These are phyloP conservation scores for Holtermannia corniformis DNA, from an alignment of 768 basidiomycete species.

Conservation along the genomic window DNA sequence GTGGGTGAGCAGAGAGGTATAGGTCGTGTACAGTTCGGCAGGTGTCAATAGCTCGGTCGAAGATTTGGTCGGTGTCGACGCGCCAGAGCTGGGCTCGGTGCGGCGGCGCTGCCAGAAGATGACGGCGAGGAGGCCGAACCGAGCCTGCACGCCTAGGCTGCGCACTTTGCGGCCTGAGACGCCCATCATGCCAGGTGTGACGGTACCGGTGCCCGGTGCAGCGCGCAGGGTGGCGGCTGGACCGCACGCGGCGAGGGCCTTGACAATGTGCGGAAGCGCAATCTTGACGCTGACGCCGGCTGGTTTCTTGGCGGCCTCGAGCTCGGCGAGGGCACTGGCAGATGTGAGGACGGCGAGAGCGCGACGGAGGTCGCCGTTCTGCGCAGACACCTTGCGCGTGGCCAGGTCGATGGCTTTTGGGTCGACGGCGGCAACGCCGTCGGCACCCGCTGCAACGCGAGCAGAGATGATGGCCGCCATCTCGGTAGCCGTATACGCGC, in stretches of 20 bases:
- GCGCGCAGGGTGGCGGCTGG: constrained; percentile 33
- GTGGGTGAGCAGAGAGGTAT: constrained; percentile 35
- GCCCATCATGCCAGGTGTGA: constrained; percentile 6
- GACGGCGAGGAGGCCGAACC: constrained; percentile 39
- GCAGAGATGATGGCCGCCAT: constrained; percentile 37
- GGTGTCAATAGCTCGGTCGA: constrained; percentile 3
- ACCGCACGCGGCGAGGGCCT: constrained; percentile 36
- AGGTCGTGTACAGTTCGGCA: constrained; percentile 36
- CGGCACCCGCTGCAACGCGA: constrained; percentile 22
- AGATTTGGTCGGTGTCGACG: constrained; percentile 13
- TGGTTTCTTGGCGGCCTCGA: constrained; percentile 36
- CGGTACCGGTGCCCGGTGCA: not conserved
- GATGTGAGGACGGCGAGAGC: constrained; percentile 36
- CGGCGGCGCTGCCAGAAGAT: constrained; percentile 21
- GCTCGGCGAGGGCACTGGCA: constrained; percentile 36
- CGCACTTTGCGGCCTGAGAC: constrained; percentile 31
- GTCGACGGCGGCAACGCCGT: constrained; percentile 29
- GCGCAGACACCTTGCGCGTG: constrained; percentile 39
- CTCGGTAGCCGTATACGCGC: constrained; percentile 35
- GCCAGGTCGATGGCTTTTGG: constrained; percentile 40
- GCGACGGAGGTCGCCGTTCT: constrained; percentile 42
- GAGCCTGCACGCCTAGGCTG: constrained; percentile 39
- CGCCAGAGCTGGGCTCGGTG: constrained; percentile 5
- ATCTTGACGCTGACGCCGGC: constrained; percentile 21
- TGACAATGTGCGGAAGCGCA: constrained; percentile 36